phyloP scores from a whole-genome alignment of 2,329 filamentous ascomycete species.

The Alternaria sp. region DNA sequence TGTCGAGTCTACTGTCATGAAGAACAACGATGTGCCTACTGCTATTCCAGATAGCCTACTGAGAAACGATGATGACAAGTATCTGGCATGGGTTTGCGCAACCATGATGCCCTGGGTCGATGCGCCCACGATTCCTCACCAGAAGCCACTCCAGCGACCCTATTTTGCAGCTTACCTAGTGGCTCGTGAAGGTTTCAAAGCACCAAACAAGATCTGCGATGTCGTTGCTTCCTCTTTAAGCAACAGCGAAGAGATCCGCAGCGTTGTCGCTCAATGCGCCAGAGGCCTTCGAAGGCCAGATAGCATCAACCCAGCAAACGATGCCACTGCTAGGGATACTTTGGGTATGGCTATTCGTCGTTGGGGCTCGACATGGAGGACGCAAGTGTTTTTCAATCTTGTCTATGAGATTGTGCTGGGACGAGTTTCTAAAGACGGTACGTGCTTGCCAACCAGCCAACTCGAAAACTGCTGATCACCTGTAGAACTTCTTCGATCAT shows the following conservation, averaged over 20 bases:
- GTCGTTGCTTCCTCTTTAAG: slow-evolving; percentile 70
- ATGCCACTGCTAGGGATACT: slow-evolving; percentile 63
- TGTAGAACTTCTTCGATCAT: slow-evolving; percentile 59
- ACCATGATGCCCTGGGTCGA: slow-evolving; percentile 77
- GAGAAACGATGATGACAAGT: slow-evolving; percentile 69
- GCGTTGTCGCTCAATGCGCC: slow-evolving; percentile 63
- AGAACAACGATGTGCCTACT: slow-evolving; percentile 49
- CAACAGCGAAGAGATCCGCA: slow-evolving; percentile 70
- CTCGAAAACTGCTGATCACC: slow-evolving; percentile 23
- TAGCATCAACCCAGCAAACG: slow-evolving; percentile 55
- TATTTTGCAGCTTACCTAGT: slow-evolving; percentile 65
- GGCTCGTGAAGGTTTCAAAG: slow-evolving; percentile 79
- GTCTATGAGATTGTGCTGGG: slow-evolving; percentile 66
- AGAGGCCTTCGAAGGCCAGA: slow-evolving; percentile 59
- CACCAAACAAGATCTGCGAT: slow-evolving; percentile 76
- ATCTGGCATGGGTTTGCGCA: slow-evolving; percentile 78
- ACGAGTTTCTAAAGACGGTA: slow-evolving; percentile 55
- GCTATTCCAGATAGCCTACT: slow-evolving; percentile 60
- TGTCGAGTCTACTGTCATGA: slow-evolving; percentile 53
- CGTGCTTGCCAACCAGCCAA: slow-evolving; percentile 27
- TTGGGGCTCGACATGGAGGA: slow-evolving; percentile 77
- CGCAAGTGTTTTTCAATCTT: slow-evolving; percentile 73
- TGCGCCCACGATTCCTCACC: slow-evolving; percentile 59
- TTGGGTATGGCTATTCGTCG: slow-evolving; percentile 77
- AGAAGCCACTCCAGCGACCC: slow-evolving; percentile 51